Evolutionary conservation across 306 rosid species (phyloP), one percentile per base, ranked within the genome.

Genomic region (Cercis canadensis): DNA sequence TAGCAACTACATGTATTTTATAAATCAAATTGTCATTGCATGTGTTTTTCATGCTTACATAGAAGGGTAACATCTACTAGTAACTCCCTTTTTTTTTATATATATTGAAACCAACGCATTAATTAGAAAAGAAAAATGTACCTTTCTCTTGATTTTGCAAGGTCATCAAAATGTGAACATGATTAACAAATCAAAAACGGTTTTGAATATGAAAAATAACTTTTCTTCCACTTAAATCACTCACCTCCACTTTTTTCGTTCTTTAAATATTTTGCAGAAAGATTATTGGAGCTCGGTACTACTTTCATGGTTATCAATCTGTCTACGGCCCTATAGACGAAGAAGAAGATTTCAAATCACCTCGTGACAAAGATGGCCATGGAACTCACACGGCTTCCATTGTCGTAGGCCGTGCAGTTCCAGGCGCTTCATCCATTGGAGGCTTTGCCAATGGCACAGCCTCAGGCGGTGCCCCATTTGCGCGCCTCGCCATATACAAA

Each of bases 301-400:
- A 94, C 77, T 46, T 91, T 31, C 81, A 76, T 6, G 91, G 95
- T n/a, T 94, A 84, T 32, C 83, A 90, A 55, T 17, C 19, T 13
- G 0, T 2, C 19, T 84, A 31, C 4, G 98, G 98, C 1, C 69
- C 79, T 43, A 59, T 94, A 36, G 75, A 94, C 59, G 79, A 75
- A 64, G 33, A 79, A 0, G 82, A 80, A n/a, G 98, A 94, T 67
- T 87, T 78, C 70, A 80, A 72, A 40, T 94, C 98, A 46, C 82
- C 92, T 0, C 89, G 98, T 4, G 98, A 94, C 81, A 84, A 69
- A 76, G 97, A 90, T 16, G 98, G 98, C 5, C 98, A 94, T 2
- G 98, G 98, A 47, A 82, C 89, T 24, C 98, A 94, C 81, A 94
- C 98, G 0, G 73, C 95, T 12, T 94, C 98, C n/a, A 94, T 81